phyloP scores from a whole-genome alignment of 768 basidiomycete species.

The Hebeloma cylindrosporum region DNA sequence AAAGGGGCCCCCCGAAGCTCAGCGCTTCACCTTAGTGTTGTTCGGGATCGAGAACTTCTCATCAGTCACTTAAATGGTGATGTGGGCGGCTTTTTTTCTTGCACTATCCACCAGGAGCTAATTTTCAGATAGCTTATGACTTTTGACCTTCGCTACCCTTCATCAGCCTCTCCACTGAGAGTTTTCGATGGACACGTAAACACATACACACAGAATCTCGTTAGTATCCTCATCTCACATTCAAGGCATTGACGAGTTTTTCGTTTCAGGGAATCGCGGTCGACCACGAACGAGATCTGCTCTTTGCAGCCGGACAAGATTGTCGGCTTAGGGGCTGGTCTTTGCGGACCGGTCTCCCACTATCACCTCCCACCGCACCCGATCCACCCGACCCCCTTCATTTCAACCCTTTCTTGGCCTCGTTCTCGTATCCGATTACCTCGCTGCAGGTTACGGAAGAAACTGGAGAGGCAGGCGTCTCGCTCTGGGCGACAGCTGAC shows the following conservation, averaged over 20 bases:
- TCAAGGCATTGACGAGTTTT: constrained; percentile 1
- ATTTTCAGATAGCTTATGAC: constrained; percentile 47
- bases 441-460: constrained; percentile 53
- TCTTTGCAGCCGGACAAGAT: constrained; percentile 75
- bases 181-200: constrained; percentile 60
- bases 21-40: constrained; percentile 50
- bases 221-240: constrained; percentile 30
- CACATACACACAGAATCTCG: constrained; percentile 48
- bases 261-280: constrained; percentile 55
- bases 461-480: constrained; percentile 28
- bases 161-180: constrained; percentile 41
- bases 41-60: constrained; percentile 54
- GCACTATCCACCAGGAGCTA: background rate
- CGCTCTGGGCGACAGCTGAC: constrained; percentile 55
- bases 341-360: constrained; percentile 48
- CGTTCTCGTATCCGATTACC: constrained; percentile 39
- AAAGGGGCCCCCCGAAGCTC: constrained; percentile 37
- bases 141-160: constrained; percentile 62
- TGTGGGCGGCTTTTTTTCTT: constrained; percentile 36
- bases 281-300: constrained; percentile 54
- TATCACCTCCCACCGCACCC: constrained; percentile 27
- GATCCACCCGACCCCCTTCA: constrained; percentile 1
- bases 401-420: constrained; percentile 31
- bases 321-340: constrained; percentile 68
- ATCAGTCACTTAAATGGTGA: constrained; percentile 59